phyloP scores from a whole-genome alignment of 2,329 filamentous ascomycete species.

The Aureobasidium sp. region DNA sequence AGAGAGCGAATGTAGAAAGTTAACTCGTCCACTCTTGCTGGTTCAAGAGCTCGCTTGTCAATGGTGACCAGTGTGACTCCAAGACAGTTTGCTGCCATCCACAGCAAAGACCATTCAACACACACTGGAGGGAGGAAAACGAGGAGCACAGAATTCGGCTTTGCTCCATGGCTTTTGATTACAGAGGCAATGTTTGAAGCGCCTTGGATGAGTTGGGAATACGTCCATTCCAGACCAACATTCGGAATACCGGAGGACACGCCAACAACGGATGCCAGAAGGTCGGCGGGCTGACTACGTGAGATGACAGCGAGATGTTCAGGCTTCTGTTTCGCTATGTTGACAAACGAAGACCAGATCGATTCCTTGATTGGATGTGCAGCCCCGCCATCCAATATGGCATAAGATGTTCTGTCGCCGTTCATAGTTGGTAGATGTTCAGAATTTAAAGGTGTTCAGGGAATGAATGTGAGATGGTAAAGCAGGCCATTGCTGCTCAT shows the following conservation, averaged over 20 bases:
- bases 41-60: neutral
- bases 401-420: neutral
- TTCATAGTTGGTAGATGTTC: neutral
- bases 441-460: neutral
- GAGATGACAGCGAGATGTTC: neutral
- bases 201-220: neutral
- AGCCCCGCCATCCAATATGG: neutral
- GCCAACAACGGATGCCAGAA: neutral
- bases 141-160: neutral
- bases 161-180: neutral
- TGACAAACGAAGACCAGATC: neutral
- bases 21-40: neutral
- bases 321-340: neutral
- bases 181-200: neutral
- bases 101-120: slow-evolving; percentile 1
- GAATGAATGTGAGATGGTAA: neutral
- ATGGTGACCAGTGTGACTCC: neutral
- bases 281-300: neutral
- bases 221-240: neutral
- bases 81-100: neutral
- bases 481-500: neutral
- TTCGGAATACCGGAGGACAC: neutral
- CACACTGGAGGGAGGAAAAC: neutral
- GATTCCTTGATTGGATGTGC: neutral
- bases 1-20: neutral